Evolutionary conservation across 2,329 filamentous ascomycete species (phyloP).

Genomic region (Fusarium guadeloupense): DNA sequence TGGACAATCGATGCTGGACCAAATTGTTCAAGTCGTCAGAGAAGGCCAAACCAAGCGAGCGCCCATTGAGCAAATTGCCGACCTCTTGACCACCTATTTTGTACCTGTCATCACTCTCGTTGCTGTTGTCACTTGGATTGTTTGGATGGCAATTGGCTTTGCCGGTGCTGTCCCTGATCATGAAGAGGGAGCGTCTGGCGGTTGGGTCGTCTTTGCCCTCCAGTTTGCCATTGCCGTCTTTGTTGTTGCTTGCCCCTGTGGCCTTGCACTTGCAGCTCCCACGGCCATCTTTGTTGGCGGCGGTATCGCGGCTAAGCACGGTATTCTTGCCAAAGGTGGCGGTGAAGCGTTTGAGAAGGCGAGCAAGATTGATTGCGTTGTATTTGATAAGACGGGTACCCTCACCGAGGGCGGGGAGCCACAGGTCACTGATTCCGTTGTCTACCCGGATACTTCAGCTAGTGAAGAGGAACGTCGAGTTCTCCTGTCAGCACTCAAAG

Average conservation of each 20-base stretch:
- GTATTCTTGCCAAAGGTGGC: slow-evolving; percentile 84
- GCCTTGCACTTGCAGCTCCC: slow-evolving; percentile 83
- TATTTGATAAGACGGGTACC: slow-evolving; percentile 91
- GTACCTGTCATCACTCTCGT: slow-evolving; percentile 76
- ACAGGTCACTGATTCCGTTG: slow-evolving; percentile 66
- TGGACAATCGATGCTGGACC: slow-evolving; percentile 79
- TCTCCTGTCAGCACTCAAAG: slow-evolving; percentile 65
- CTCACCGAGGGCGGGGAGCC: slow-evolving; percentile 79
- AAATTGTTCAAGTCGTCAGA: slow-evolving; percentile 79
- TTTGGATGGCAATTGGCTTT: slow-evolving; percentile 74
- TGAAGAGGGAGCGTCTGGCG: slow-evolving; percentile 67
- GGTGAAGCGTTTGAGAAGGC: slow-evolving; percentile 89
- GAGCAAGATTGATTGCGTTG: slow-evolving; percentile 78
- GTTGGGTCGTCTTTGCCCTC: slow-evolving; percentile 77
- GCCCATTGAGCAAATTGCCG: slow-evolving; percentile 78
- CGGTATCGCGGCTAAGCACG: slow-evolving; percentile 79
- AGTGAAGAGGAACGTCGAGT: slow-evolving; percentile 38
- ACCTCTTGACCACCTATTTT: slow-evolving; percentile 78
- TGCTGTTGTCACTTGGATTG: slow-evolving; percentile 75
- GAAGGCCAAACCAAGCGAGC: slow-evolving; percentile 81
- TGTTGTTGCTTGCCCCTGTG: slow-evolving; percentile 86
- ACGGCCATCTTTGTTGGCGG: slow-evolving; percentile 87
- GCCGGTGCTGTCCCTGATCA: slow-evolving; percentile 64
- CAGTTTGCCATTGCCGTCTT: slow-evolving; percentile 89
- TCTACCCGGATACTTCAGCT: slow-evolving; percentile 49